These are phyloP conservation scores for Fusarium papillatum DNA, from an alignment of 2,329 filamentous ascomycete species.

Conservation along the genomic window DNA sequence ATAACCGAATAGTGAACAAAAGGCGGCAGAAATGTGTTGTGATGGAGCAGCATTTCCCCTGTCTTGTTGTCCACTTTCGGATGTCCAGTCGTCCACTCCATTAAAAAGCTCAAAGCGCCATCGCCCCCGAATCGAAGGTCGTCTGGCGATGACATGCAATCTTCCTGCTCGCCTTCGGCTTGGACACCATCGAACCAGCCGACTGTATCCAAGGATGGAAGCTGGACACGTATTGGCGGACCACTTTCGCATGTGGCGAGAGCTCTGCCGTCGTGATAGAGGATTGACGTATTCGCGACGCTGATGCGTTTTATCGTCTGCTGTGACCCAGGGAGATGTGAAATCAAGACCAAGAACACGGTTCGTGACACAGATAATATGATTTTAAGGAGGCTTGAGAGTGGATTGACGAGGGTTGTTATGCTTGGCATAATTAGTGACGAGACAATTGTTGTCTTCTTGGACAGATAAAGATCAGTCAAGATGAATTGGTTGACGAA, in stretches of 20 bases:
- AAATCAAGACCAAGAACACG: conserved; percentile 56
- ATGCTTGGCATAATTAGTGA: conserved; percentile 77
- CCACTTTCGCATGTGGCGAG: conserved; percentile 80
- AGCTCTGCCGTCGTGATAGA: conserved; percentile 78
- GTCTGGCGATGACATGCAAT: too few relatives aligned
- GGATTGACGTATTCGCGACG: conserved; percentile 76
- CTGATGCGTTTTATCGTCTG: conserved; percentile 76
- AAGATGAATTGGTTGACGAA: conserved; percentile 80
- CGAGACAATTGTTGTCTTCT: conserved; percentile 59
- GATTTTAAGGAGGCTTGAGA: conserved; percentile 17
- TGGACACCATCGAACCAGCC: conserved; percentile 76
- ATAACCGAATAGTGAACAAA: conserved; percentile 75
- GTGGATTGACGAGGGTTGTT: conserved; percentile 73
- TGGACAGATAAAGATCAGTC: conserved; percentile 73
- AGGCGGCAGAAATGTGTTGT: conserved; percentile 74
- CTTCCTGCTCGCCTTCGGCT: conserved; percentile 62
- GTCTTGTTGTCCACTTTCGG: conserved; percentile 76
- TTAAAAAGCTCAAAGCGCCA: conserved; percentile 72
- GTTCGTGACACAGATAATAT: conserved; percentile 12
- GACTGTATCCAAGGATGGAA: conserved; percentile 76
- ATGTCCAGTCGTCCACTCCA: conserved; percentile 79
- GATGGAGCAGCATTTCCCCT: conserved; percentile 76
- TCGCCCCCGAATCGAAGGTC: conserved; percentile 63
- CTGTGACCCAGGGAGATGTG: conserved; percentile 48
- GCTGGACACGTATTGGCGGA: conserved; percentile 74